Base-by-base conservation (phyloP, 371 early-diverging fungal species). In the Mortierella sp. region DNA sequence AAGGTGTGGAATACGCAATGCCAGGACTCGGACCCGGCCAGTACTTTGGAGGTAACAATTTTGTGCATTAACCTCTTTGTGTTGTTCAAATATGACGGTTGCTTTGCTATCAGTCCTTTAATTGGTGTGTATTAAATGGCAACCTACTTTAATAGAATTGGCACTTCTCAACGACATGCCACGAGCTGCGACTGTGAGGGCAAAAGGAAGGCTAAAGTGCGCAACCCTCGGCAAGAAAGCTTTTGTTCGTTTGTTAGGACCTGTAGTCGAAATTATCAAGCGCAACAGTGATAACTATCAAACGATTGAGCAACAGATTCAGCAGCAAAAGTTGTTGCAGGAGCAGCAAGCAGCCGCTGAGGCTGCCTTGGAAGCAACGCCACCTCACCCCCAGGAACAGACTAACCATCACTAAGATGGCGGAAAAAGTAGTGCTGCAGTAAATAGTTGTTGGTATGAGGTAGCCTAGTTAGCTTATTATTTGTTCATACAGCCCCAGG, bases 171-270 rank as follows among this genome's bases (percentile, higher is more conserved):
- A 93, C 52, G 94, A 98, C 83, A 90, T 93, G 68, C 97, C 97
- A 14, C 91, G 99, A 66, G 94, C 93, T 62, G 99, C 97, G 24
- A 96, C 97, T 26, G 94, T 98, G 18, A 84, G 88, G 47, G 96
- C 99, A n/a, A 87, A 91, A 54, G 96, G 97, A 37, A 89, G 91
- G 64, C 88, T 97, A 66, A 97, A 97, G 89, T 95, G 96, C 72
- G 98, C 96, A 5, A 94, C 96, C 5, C 86, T 98, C 59, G 95
- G 94, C 70, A 96, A 96, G 85, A 91, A 93, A 66, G 96, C 97
- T 11, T 98, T 98, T 84, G 94, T 93, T 47, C 91, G 99, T 43
- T 87, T 98, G 60, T 88, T 98, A 8, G 98, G 99, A 9, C 97
- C 98, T 20, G 93, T 96, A 43, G 92, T 95, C 75, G 96, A 97